A percentile compares a stretch with the other conserved stretches of the same genome.
phyloP scores from a whole-genome alignment of 148 eudicot genomes.

The Rhododendron griersonianum region DNA sequence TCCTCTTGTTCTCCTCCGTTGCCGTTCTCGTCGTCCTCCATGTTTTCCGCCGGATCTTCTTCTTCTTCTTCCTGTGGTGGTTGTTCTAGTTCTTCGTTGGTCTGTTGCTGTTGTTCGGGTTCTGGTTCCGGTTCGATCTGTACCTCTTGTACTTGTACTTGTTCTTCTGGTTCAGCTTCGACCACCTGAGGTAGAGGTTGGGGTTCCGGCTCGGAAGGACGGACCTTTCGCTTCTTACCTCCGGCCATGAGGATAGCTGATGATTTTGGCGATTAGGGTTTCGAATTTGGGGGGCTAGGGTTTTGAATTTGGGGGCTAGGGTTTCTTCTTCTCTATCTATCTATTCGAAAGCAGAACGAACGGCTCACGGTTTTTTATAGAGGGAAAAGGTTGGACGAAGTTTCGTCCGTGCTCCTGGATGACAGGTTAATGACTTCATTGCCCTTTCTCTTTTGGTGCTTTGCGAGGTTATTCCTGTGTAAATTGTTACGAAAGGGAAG shows the following conservation, averaged over 20 bases:
- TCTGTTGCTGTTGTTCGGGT: not conserved
- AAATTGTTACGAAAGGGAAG: too few species aligned
- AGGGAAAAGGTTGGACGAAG: not conserved
- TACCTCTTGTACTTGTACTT: not conserved
- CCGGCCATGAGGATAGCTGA: not conserved
- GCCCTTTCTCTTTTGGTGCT: too few species aligned
- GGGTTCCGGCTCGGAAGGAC: not conserved
- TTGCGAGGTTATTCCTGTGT: too few species aligned
- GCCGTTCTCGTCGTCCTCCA: slow-evolving; percentile 20
- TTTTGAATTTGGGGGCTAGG: not conserved
- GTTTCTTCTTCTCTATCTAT: not conserved
- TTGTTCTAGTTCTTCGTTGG: not conserved
- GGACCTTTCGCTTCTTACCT: not conserved
- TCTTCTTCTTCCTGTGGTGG: not conserved
- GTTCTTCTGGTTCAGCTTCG: slow-evolving; percentile 5
- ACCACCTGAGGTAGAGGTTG: not conserved
- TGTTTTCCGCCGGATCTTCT: not conserved
- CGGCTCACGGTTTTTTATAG: not conserved
- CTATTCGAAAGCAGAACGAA: not conserved
- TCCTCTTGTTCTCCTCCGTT: slow-evolving; percentile 29
- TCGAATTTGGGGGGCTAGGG: not conserved
- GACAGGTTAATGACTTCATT: too few species aligned
- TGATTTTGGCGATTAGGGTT: not conserved
- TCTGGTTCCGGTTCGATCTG: not conserved
- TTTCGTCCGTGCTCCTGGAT: too few species aligned